Percentiles rank a stretch among this genome's conserved stretches.
phyloP scores from a whole-genome alignment of 768 basidiomycete species.

The Daedalea quercina region DNA sequence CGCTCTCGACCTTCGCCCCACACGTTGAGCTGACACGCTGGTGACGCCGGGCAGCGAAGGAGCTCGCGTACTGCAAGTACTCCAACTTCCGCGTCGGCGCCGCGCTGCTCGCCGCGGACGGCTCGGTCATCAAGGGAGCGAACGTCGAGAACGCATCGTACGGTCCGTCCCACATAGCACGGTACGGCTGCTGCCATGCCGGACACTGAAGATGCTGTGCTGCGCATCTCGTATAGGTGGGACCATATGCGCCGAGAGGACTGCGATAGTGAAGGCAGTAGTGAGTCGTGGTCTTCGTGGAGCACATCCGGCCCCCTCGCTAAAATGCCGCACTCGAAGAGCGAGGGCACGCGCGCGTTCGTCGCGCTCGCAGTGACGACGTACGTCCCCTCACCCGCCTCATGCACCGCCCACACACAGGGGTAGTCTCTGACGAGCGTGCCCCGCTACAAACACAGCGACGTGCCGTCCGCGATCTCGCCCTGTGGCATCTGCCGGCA shows the following conservation, averaged over 20 bases:
- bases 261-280: constrained; percentile 90
- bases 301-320: no score
- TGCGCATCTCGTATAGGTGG: constrained; percentile 47
- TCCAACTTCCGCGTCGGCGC: constrained; percentile 93
- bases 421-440: no score
- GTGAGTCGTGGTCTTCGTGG: constrained; percentile 38
- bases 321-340: no score
- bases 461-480: constrained; percentile 59
- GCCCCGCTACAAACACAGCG: no score
- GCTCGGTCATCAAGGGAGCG: constrained; percentile 72
- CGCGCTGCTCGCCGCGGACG: constrained; percentile 65
- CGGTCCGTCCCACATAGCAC: constrained; percentile 45
- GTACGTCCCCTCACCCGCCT: constrained; percentile 45
- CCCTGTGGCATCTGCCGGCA: constrained; percentile 96
- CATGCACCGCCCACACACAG: no score
- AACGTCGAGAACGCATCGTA: constrained; percentile 95
- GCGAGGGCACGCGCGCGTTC: constrained; percentile 69
- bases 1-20: no score
- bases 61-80: constrained; percentile 75
- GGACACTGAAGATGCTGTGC: not conserved
- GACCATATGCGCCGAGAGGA: constrained; percentile 91
- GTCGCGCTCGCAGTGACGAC: constrained; percentile 73
- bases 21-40: no score
- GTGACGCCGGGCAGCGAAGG: constrained; percentile 42
- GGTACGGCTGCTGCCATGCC: no score